Evolutionary conservation across 805 yeast genomes (phyloP).

Genomic region (Hanseniaspora nectarophila): DNA sequence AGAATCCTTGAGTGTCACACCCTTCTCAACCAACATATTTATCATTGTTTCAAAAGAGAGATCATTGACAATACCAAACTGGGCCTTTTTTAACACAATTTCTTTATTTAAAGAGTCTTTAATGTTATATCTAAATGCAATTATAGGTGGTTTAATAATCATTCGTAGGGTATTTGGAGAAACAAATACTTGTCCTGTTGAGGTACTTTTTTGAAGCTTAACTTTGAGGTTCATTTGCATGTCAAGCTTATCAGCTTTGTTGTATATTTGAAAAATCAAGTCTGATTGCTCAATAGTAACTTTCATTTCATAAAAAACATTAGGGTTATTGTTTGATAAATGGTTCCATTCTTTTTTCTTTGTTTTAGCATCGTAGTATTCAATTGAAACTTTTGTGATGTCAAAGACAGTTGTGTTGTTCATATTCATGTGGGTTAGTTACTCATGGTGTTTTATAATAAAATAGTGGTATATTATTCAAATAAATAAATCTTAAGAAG

Average conservation of each 20-base stretch:
- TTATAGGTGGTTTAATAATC: conserved; percentile 10
- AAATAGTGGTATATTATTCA: not conserved
- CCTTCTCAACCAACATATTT: not conserved
- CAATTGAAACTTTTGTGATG: conserved; percentile 6
- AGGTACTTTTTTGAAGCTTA: not conserved
- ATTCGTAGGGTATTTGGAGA: not conserved
- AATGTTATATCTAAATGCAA: conserved; percentile 7
- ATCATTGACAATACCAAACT: not conserved
- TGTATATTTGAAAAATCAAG: not conserved
- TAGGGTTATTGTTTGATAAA: not conserved
- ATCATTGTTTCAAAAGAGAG: not conserved
- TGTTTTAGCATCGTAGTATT: not conserved
- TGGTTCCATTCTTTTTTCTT: conserved; percentile 10
- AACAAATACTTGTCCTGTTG: not conserved
- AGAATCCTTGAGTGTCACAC: conserved; percentile 5
- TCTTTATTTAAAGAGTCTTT: not conserved
- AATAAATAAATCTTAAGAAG: not conserved
- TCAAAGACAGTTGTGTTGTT: not conserved
- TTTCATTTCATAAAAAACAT: not conserved
- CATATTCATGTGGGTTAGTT: not conserved
- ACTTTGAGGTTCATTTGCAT: not conserved
- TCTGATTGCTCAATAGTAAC: not conserved
- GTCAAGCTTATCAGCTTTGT: not conserved
- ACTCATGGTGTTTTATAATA: not conserved
- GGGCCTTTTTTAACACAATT: conserved; percentile 9